Base-by-base conservation (phyloP, 257 asterid species). In the Fraxinus excelsior region DNA sequence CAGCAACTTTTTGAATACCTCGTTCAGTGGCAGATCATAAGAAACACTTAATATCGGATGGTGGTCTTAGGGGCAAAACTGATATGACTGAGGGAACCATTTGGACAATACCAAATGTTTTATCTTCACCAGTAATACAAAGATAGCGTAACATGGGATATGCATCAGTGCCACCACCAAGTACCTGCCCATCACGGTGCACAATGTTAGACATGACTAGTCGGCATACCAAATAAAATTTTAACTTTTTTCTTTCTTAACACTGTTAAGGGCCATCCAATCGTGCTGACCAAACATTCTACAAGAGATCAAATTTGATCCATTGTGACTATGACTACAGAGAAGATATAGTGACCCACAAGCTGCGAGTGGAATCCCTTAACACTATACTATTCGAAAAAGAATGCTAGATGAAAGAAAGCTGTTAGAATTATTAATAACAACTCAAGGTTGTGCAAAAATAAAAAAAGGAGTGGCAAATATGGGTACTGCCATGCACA, bases 91-190 rank as follows among this genome's bases (percentile, higher is more conserved):
- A 23, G 93, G 87, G 86, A 87, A 91, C 78, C 84, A 87, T 88
- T 84, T 90, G 67, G 87, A 82, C 26, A 88, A 51, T 37, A 87
- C 44, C 71, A 73, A 53, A 53, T 87, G 87, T 72, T 93, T 95
- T 49, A 80, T 79, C 84, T 80, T 88, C 74, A 88, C 91, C n/a
- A 88, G 67, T 76, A 87, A 60, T 13, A 83, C 87, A 84, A 79
- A 88, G 40, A 86, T 8, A 19, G 85, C 87, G 67, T 89, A 93
- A 92, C 96, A 91, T 32, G 98, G 99, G 34, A 96, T 16, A 74
- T 96, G 98, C 90, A 96, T 64, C 64, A 87, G 38, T n/a, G 93
- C 97, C 76, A 93, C 97, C 82, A 89, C 72, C 86, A 95, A 81
- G 56, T 96, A 96, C 98, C 99, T 96, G 92, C 71, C 16, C 19